A percentile compares a stretch with the other conserved stretches of the same genome.
Evolutionary conservation across 306 rosid species (phyloP).

Genomic region (Luffa acutangula): DNA sequence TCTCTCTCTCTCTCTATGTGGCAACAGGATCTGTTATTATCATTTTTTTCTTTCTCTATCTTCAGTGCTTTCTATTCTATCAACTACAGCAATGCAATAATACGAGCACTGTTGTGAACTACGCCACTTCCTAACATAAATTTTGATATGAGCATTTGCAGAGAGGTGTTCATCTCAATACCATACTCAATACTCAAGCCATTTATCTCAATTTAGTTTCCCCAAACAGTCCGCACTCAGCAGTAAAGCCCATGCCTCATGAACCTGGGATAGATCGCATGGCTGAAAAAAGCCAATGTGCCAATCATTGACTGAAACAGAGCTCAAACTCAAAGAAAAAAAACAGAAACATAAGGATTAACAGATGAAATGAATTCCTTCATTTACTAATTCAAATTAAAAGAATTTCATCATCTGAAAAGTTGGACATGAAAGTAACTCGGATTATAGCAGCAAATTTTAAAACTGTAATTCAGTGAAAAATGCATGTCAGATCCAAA

Average conservation of each 20-base stretch:
- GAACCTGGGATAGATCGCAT: not conserved
- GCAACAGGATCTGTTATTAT: not conserved
- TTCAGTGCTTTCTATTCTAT: not conserved
- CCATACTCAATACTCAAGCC: not conserved
- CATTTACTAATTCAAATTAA: not conserved
- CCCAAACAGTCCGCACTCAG: not conserved
- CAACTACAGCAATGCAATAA: not conserved
- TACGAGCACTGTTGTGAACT: not conserved
- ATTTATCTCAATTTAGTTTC: not conserved
- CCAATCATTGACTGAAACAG: not conserved
- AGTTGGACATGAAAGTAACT: not conserved
- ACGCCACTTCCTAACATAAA: not conserved
- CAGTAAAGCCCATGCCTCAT: not conserved
- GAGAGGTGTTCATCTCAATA: not conserved
- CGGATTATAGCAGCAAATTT: not conserved
- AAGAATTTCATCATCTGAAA: not conserved
- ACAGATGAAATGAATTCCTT: not conserved
- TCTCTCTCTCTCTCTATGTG: not conserved
- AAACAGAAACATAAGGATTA: not conserved
- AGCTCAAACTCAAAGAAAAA: not conserved
- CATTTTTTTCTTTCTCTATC: not conserved
- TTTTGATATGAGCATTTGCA: not conserved
- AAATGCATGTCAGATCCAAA: not conserved
- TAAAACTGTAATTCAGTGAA: not conserved
- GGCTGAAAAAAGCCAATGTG: not conserved